Evolutionary conservation across 2,329 filamentous ascomycete species (phyloP).

Genomic region (Gaeumannomyces tritici): DNA sequence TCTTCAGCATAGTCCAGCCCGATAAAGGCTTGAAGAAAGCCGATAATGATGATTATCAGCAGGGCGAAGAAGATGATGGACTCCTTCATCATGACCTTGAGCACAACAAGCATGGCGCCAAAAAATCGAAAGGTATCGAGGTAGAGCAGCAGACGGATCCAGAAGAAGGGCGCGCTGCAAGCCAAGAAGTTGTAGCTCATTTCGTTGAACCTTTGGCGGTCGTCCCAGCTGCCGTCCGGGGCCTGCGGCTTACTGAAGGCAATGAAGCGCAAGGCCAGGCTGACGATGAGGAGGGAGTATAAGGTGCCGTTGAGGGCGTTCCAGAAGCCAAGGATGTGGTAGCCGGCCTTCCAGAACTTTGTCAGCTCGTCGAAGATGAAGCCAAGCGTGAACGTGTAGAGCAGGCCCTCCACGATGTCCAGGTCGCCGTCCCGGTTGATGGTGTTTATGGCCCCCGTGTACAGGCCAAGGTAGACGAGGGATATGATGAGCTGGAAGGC

Average conservation of each 20-base stretch:
- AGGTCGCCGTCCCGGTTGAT: conserved; percentile 79
- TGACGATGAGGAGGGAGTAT: conserved; percentile 69
- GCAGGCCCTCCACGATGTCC: conserved; percentile 70
- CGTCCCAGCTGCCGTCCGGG: conserved; percentile 29
- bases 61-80: conserved; percentile 95
- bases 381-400: conserved; percentile 86
- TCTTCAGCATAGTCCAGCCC: conserved; percentile 79
- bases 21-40: conserved; percentile 89
- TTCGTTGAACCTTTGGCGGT: conserved; percentile 58
- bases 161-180: conserved; percentile 93
- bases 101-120: conserved; percentile 92
- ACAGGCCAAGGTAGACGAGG: conserved; percentile 72
- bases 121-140: conserved; percentile 93
- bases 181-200: conserved; percentile 91
- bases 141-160: conserved; percentile 85
- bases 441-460: conserved; percentile 87
- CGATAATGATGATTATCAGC: conserved; percentile 71
- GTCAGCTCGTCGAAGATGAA: conserved; percentile 80
- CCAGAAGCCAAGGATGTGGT: conserved; percentile 91
- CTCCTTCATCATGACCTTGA: conserved; percentile 92
- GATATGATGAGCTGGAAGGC: conserved; percentile 78
- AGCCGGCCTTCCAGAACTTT: conserved; percentile 92
- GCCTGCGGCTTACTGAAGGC: conserved; percentile 51
- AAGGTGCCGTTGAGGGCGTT: conserved; percentile 86
- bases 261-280: conserved; percentile 69